Conservation (phyloP, 345 rosid species). For the Gossypium longicalyx region DNA sequence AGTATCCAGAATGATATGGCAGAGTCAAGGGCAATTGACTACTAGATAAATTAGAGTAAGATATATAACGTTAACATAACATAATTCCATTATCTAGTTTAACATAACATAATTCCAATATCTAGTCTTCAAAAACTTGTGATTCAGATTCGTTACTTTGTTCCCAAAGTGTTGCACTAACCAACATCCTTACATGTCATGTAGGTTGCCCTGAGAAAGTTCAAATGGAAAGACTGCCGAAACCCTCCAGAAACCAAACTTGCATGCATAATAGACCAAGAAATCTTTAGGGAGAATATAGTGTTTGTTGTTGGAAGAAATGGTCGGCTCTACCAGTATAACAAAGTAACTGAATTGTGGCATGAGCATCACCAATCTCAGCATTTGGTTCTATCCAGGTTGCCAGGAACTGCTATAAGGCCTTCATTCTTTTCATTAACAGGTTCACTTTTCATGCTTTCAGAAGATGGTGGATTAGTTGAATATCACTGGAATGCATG, state of each 20-base stretch:
- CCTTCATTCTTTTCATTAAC: conserved; percentile 34
- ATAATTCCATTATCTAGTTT: neutral
- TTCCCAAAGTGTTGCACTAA: conserved; percentile 4
- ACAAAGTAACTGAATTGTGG: conserved; percentile 60
- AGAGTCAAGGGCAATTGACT: no score
- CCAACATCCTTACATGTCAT: conserved; percentile 3
- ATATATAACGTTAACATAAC: neutral
- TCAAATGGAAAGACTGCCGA: conserved; percentile 60
- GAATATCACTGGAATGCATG: conserved; percentile 63
- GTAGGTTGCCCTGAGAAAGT: conserved; percentile 56
- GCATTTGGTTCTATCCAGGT: conserved; percentile 45
- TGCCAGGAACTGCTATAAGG: conserved; percentile 52
- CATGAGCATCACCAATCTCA: conserved; percentile 66
- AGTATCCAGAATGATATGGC: no score
- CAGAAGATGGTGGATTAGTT: conserved; percentile 52
- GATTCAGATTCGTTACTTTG: neutral
- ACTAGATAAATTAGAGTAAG: no score
- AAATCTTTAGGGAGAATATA: conserved; percentile 49
- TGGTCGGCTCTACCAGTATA: conserved; percentile 52
- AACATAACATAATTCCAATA: no score
- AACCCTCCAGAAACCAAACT: conserved; percentile 49
- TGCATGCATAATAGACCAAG: conserved; percentile 58
- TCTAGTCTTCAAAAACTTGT: neutral
- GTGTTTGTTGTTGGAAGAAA: conserved; percentile 47
- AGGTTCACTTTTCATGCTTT: conserved; percentile 69